Base-by-base conservation (phyloP, 257 asterid species). In the Datura wrightii region DNA sequence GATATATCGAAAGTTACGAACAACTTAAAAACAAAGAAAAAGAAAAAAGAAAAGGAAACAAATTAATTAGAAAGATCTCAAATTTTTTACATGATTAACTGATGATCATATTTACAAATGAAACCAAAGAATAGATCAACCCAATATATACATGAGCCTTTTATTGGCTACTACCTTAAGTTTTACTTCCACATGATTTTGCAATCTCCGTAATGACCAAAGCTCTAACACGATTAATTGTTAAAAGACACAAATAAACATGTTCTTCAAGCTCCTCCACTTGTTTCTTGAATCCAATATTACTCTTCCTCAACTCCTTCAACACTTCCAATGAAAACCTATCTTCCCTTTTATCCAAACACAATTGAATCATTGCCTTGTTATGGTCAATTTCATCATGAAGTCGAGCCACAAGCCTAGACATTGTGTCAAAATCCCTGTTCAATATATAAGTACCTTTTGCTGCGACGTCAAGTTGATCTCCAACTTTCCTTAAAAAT, bases 251-350 rank as follows among this genome's bases (percentile, higher is more conserved):
- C 60, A 93, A 84, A 76, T 91, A 93, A 5, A 93, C 91, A 41
- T 93, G 97, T n/a, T 94, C 95, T 85, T 93, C 93, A 54, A 94
- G 93, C 92, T 93, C 98, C 46, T 91, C 93, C 24, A 92, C 93
- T 80, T 91, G 92, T 84, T 91, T 92, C 19, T 83, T 86, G 41
- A 95, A 88, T 79, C 94, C 96, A 53, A 86, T 86, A 71, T 88
- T 92, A 85, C 86, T 86, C 83, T 88, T 93, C 54, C 84, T 92
- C 1, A 93, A 46, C 89, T 93, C 97, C 89, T 88, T 93, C 92
- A 93, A 42, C 83, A 94, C 89, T 84, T 89, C 76, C 46, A 72
- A 41, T 31, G 85, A 91, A 44, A 89, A 52, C 5, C 89, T 86
- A 63, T 90, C 95, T 72, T 90, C 96, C 70, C 87, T 89, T 66